A percentile compares a stretch with the other conserved stretches of the same genome.
Evolutionary conservation across 768 basidiomycete species (phyloP).

Genomic region (Rhizopogon salebrosus): DNA sequence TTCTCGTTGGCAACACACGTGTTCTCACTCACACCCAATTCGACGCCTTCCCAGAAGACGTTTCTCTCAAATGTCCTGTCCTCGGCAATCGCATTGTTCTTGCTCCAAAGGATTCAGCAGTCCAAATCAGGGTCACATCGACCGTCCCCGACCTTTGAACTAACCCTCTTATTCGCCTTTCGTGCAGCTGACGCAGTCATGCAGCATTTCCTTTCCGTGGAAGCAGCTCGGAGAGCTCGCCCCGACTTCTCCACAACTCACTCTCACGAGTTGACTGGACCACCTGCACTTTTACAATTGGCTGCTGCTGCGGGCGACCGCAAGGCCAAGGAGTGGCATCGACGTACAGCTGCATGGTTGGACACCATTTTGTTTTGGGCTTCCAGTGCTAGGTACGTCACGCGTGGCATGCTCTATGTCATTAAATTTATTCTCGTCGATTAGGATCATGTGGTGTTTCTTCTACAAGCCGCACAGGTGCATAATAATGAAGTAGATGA

Average conservation of each 20-base stretch:
- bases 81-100: slow-evolving; percentile 48
- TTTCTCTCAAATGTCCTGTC: slow-evolving; percentile 57
- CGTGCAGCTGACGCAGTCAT: slow-evolving; percentile 61
- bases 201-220: slow-evolving; percentile 43
- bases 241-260: neutral
- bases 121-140: slow-evolving; percentile 19
- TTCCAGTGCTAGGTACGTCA: slow-evolving; percentile 63
- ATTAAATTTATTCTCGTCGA: neutral
- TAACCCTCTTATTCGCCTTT: slow-evolving; percentile 63
- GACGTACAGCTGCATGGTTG: slow-evolving; percentile 38
- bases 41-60: slow-evolving; percentile 41
- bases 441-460: slow-evolving; percentile 87
- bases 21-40: slow-evolving; percentile 12
- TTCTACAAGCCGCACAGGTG: slow-evolving; percentile 74
- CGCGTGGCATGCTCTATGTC: neutral
- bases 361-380: slow-evolving; percentile 76
- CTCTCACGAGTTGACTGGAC: neutral
- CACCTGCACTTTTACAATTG: neutral
- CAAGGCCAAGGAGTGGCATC: slow-evolving; percentile 23
- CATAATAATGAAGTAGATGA: neutral
- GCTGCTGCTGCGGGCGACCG: slow-evolving; percentile 14
- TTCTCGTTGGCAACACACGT: neutral
- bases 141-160: slow-evolving; percentile 56
- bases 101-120: slow-evolving; percentile 49
- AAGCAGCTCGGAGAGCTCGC: slow-evolving; percentile 3